Conservation (phyloP, 2,329 filamentous ascomycete species). For the Hymenoscyphus repandus region DNA sequence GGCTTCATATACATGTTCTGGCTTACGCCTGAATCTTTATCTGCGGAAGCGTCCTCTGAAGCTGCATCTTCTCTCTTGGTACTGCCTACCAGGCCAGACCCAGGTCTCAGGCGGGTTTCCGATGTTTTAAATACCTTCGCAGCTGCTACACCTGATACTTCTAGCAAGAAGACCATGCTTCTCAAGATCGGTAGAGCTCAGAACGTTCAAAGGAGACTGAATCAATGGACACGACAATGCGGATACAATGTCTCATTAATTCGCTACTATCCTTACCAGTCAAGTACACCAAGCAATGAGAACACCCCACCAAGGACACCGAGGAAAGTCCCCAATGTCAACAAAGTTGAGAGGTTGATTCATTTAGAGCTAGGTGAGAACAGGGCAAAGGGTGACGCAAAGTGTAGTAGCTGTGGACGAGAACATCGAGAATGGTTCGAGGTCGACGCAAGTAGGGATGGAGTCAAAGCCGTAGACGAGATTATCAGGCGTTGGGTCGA, state of each 20-base stretch:
- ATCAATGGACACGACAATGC: conserved; percentile 91
- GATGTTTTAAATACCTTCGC: conserved; percentile 51
- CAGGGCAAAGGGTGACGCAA: conserved; percentile 48
- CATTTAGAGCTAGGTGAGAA: conserved; percentile 75
- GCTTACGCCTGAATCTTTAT: conserved; percentile 66
- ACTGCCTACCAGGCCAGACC: conserved; percentile 39
- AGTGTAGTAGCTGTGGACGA: conserved; percentile 73
- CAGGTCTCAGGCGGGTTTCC: conserved; percentile 41
- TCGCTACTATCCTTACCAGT: conserved; percentile 81
- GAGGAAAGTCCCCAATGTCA: conserved; percentile 75
- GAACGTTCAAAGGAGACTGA: conserved; percentile 87
- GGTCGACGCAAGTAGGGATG: conserved; percentile 45
- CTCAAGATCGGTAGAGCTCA: conserved; percentile 63
- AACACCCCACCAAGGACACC: conserved; percentile 36
- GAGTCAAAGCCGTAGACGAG: conserved; percentile 50
- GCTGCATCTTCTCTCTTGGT: conserved; percentile 54
- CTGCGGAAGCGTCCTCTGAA: conserved; percentile 50
- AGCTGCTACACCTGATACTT: conserved; percentile 25
- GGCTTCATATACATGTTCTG: conserved; percentile 99
- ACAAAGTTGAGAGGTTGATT: conserved; percentile 83
- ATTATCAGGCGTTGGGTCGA: conserved; percentile 79
- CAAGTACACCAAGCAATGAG: conserved; percentile 15
- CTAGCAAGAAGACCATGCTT: conserved; percentile 53
- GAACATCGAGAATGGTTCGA: conserved; percentile 96
- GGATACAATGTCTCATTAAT: conserved; percentile 83